A percentile compares a stretch with the other conserved stretches of the same genome.
Conservation (phyloP, 768 basidiomycete species). For the Hericium alpestre region DNA sequence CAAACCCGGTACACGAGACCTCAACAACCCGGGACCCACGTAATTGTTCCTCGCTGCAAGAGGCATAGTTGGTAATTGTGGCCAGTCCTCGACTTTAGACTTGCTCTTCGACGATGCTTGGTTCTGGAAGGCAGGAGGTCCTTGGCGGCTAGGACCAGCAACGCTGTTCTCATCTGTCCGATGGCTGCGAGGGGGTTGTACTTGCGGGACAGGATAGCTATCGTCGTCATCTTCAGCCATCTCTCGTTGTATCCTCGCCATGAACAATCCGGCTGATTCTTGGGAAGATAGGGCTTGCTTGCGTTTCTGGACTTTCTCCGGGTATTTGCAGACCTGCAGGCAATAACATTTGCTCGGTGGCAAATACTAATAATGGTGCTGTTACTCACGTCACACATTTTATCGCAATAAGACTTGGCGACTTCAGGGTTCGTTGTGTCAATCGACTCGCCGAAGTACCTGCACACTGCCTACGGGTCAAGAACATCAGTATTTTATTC, state of each 20-base stretch:
- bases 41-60: conserved; percentile 6
- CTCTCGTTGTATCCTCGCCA: conserved; percentile 10
- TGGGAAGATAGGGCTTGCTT: conserved; percentile 39
- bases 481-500: background rate
- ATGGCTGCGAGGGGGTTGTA: background rate
- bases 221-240: conserved; percentile 20
- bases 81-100: background rate
- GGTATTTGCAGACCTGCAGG: conserved; percentile 65
- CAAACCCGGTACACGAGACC: conserved; percentile 5
- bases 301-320: conserved; percentile 47
- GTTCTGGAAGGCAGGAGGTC: background rate
- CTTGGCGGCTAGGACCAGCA: background rate
- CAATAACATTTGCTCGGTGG: background rate
- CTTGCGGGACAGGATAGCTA: conserved; percentile 9
- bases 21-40: conserved; percentile 9
- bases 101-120: background rate
- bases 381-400: conserved; percentile 70
- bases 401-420: conserved; percentile 46
- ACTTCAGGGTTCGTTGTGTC: conserved; percentile 34
- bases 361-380: background rate
- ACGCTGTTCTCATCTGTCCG: background rate
- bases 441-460: conserved; percentile 69
- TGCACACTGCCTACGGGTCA: conserved; percentile 50
- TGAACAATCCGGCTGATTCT: conserved; percentile 20
- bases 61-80: background rate